phyloP scores from a whole-genome alignment of 108 stramenopile genomes.

The Conticribra guillardii region DNA sequence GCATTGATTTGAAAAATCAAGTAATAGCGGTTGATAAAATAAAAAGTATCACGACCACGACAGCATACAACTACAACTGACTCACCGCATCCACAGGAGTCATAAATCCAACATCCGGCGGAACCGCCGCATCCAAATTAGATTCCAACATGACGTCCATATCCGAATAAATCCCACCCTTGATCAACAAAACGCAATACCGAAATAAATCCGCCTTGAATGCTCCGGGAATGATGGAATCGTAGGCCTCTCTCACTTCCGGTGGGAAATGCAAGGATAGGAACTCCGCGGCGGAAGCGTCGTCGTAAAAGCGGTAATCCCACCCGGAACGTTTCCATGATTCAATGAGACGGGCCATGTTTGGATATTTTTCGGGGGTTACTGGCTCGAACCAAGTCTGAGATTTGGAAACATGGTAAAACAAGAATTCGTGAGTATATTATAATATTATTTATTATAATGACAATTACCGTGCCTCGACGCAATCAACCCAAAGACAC shows the following conservation, averaged over 20 bases:
- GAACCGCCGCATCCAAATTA: conserved; percentile 60
- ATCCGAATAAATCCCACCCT: conserved; percentile 71
- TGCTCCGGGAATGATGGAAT: conserved; percentile 52
- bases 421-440: no score
- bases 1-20: no score
- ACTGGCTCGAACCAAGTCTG: conserved; percentile 77
- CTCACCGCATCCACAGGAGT: conserved; percentile 58
- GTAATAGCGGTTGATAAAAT: no score
- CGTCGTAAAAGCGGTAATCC: conserved; percentile 69
- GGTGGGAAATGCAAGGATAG: conserved; percentile 64
- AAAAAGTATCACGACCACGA: no score
- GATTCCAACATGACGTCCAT: conserved; percentile 71
- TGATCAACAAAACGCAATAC: conserved; percentile 70
- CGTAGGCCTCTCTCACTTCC: conserved; percentile 66
- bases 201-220: conserved; percentile 77
- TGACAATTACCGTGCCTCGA: no score
- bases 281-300: conserved; percentile 56
- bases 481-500: no score
- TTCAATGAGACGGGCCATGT: conserved; percentile 65
- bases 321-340: conserved; percentile 66
- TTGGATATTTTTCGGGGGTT: conserved; percentile 66
- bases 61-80: no score
- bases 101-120: conserved; percentile 67
- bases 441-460: no score
- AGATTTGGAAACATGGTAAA: no score